Conservation (phyloP, 1,139 yeast species). For the Candida sanyaensis region DNA sequence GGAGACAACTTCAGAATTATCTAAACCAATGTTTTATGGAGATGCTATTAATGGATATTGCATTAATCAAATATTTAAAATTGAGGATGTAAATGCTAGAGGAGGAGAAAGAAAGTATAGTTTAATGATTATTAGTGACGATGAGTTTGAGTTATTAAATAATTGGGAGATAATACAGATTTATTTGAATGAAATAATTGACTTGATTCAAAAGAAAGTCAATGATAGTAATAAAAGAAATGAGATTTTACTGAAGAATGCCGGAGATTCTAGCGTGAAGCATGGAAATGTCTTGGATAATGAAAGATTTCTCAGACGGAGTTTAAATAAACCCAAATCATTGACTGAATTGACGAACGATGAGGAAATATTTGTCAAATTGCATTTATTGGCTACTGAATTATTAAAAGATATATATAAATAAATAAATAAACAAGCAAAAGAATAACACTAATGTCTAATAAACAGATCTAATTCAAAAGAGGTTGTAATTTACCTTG, state of each 20-base stretch:
- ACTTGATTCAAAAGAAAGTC: conserved; percentile 48
- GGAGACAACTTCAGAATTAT: conserved; percentile 67
- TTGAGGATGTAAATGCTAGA: conserved; percentile 69
- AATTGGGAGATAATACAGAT: conserved; percentile 60
- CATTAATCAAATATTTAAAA: conserved; percentile 63
- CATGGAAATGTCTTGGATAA: conserved; percentile 36
- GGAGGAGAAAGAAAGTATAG: conserved; percentile 80
- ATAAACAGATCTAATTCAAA: conserved; percentile 9
- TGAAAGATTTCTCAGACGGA: conserved; percentile 55
- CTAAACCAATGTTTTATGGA: conserved; percentile 70
- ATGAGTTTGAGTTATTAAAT: conserved; percentile 51
- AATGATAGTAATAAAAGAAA: conserved; percentile 17
- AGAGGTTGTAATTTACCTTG: conserved; percentile 18
- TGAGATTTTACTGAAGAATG: conserved; percentile 5
- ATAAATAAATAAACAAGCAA: conserved; percentile 1
- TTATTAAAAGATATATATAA: conserved; percentile 24
- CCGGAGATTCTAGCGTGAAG: conserved; percentile 16
- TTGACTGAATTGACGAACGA: conserved; percentile 64
- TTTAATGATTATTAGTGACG: conserved; percentile 61
- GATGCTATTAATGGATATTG: conserved; percentile 71
- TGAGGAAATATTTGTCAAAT: conserved; percentile 56
- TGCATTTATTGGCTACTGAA: conserved; percentile 68
- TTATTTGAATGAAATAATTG: conserved; percentile 54
- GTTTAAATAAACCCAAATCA: conserved; percentile 56
- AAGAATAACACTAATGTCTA: neutral